Percentiles rank a stretch among this genome's conserved stretches.
phyloP scores from a whole-genome alignment of 2,329 filamentous ascomycete genomes.

The Aspergillus pseudotamarii region DNA sequence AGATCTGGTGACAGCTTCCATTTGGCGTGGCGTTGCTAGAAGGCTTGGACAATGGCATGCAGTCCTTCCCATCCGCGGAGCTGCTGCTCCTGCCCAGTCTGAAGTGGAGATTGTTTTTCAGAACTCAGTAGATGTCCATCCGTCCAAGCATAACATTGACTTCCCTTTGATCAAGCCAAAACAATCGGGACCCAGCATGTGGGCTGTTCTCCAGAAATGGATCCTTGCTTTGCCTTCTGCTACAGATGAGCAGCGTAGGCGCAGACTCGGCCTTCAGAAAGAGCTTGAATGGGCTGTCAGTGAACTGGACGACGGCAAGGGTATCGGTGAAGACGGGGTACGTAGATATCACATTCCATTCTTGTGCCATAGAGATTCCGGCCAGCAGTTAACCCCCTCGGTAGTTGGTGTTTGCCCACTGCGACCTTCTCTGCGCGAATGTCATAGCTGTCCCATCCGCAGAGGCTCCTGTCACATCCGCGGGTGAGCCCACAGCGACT shows the following conservation, averaged over 20 bases:
- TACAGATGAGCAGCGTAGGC: slow-evolving; percentile 68
- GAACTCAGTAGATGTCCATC: slow-evolving; percentile 25
- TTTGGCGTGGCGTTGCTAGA: slow-evolving; percentile 82
- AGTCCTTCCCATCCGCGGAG: slow-evolving; percentile 58
- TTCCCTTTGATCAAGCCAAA: slow-evolving; percentile 56
- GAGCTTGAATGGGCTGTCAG: slow-evolving; percentile 73
- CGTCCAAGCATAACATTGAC: slow-evolving; percentile 18
- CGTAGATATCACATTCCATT: slow-evolving; percentile 20
- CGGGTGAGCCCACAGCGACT: slow-evolving; percentile 48
- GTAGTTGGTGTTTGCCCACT: slow-evolving; percentile 89
- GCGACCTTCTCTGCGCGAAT: slow-evolving; percentile 94
- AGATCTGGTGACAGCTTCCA: slow-evolving; percentile 73
- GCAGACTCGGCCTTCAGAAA: slow-evolving; percentile 69
- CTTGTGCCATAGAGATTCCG: neutral
- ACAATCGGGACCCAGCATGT: slow-evolving; percentile 81
- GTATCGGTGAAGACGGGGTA: slow-evolving; percentile 75
- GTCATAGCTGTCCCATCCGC: slow-evolving; percentile 73
- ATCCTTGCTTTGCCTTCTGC: slow-evolving; percentile 77
- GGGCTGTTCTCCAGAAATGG: slow-evolving; percentile 97
- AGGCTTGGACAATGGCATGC: slow-evolving; percentile 94
- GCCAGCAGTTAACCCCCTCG: slow-evolving; percentile 3
- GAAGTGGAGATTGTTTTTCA: slow-evolving; percentile 19
- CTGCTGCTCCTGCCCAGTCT: slow-evolving; percentile 31
- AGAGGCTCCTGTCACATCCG: slow-evolving; percentile 29
- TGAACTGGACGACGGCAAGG: slow-evolving; percentile 74